phyloP scores from a whole-genome alignment of 2,329 filamentous ascomycete genomes.

The Gaeumannomyces sp. region DNA sequence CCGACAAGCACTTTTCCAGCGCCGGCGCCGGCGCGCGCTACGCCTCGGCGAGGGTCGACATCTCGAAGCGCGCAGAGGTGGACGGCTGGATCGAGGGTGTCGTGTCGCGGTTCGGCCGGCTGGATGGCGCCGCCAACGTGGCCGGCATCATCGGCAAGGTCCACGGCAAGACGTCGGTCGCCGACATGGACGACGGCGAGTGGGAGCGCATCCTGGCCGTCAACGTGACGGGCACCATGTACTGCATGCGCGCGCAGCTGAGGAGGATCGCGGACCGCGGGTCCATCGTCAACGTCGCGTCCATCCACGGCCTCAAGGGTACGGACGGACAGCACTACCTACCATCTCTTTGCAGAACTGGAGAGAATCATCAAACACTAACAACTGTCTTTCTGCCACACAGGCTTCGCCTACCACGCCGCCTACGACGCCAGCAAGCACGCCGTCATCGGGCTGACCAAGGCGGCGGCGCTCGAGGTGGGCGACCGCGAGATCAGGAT shows the following conservation, averaged over 20 bases:
- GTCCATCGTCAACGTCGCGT: constrained; percentile 16
- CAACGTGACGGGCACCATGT: constrained; percentile 46
- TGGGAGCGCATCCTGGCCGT: constrained; percentile 25
- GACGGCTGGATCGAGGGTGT: constrained; percentile 43
- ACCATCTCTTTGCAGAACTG: constrained; percentile 46
- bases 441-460: constrained; percentile 32
- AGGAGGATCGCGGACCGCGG: constrained; percentile 13
- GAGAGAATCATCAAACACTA: no score
- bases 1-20: constrained; percentile 24
- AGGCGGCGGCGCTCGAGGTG: constrained; percentile 29
- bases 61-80: constrained; percentile 40
- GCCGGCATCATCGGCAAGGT: constrained; percentile 43
- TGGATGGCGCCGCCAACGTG: constrained; percentile 50
- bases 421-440: constrained; percentile 33
- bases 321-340: constrained; percentile 36
- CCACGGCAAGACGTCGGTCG: constrained; percentile 32
- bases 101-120: constrained; percentile 42
- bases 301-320: constrained; percentile 14
- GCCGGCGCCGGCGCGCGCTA: constrained; percentile 18
- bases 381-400: no score
- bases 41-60: constrained; percentile 37
- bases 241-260: constrained; percentile 36
- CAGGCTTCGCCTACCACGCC: constrained; percentile 33
- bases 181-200: constrained; percentile 18
- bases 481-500: constrained; percentile 37